Conservation (phyloP, 2,329 filamentous ascomycete genomes). For the Phaeosphaeriaceae sp. region DNA sequence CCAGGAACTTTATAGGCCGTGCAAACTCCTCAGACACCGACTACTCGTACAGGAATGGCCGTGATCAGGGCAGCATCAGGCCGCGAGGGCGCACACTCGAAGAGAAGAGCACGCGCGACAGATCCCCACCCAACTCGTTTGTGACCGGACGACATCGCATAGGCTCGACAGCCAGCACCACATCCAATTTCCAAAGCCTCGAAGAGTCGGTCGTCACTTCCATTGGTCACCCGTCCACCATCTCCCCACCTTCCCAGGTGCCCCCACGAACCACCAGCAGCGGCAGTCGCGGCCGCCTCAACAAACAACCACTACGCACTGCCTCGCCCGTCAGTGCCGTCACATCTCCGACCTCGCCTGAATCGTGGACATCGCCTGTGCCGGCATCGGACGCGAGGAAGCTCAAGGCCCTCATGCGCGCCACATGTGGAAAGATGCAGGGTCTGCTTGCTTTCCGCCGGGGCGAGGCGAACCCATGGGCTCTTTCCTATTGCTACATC, state of each 20-base stretch:
- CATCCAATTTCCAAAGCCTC: slow-evolving; percentile 57
- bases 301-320: slow-evolving; percentile 35
- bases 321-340: slow-evolving; percentile 23
- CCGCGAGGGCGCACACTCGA: slow-evolving; percentile 60
- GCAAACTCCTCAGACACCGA: slow-evolving; percentile 43
- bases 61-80: slow-evolving; percentile 59
- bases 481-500: slow-evolving; percentile 75
- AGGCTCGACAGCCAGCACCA: slow-evolving; percentile 70
- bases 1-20: slow-evolving; percentile 37
- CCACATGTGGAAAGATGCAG: slow-evolving; percentile 77
- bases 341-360: slow-evolving; percentile 35
- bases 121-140: slow-evolving; percentile 49
- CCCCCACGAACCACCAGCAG: slow-evolving; percentile 38
- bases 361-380: slow-evolving; percentile 47
- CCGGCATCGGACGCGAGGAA: slow-evolving; percentile 73
- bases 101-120: slow-evolving; percentile 49
- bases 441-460: slow-evolving; percentile 76
- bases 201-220: slow-evolving; percentile 50
- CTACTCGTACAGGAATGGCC: slow-evolving; percentile 35
- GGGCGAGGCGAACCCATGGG: slow-evolving; percentile 68
- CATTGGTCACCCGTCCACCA: slow-evolving; percentile 51
- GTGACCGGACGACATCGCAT: slow-evolving; percentile 65
- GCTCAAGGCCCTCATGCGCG: slow-evolving; percentile 77
- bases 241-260: slow-evolving; percentile 38
- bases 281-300: slow-evolving; percentile 37